These are phyloP conservation scores for Trichoderma sp. DNA, from an alignment of 2,329 filamentous ascomycete genomes.

Conservation along the genomic window DNA sequence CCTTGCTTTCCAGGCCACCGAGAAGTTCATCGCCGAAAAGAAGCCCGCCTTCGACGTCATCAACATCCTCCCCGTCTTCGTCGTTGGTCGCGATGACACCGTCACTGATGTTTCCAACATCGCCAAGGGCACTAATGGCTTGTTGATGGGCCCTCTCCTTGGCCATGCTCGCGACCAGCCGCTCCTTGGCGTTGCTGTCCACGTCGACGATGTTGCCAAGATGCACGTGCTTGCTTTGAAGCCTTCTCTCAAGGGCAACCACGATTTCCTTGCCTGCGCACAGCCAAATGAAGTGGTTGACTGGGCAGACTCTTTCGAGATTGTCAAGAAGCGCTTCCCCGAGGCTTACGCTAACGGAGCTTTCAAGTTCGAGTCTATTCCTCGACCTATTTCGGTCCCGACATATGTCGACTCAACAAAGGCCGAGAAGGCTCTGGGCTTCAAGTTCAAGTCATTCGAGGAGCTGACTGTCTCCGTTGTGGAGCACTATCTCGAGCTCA, in stretches of 20 bases:
- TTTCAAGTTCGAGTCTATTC: slow-evolving; percentile 20
- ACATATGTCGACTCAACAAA: slow-evolving; percentile 31
- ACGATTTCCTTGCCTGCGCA: slow-evolving; percentile 19
- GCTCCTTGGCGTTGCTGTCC: slow-evolving; percentile 30
- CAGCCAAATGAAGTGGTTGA: background rate
- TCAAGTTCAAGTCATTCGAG: slow-evolving; percentile 36
- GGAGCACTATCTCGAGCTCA: slow-evolving; percentile 38
- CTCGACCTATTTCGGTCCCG: background rate
- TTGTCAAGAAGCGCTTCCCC: slow-evolving; percentile 22
- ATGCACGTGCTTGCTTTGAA: slow-evolving; percentile 16
- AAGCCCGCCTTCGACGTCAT: slow-evolving; percentile 40
- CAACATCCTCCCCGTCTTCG: slow-evolving; percentile 40
- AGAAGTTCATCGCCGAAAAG: slow-evolving; percentile 36
- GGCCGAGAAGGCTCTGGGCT: slow-evolving; percentile 37
- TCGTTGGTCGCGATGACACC: slow-evolving; percentile 40
- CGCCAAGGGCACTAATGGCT: slow-evolving; percentile 37
- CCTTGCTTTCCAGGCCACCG: slow-evolving; percentile 35
- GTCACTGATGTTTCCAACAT: slow-evolving; percentile 18
- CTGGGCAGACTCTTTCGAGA: background rate
- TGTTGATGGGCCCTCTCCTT: slow-evolving; percentile 37
- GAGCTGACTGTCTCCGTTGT: slow-evolving; percentile 38
- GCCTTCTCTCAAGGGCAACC: slow-evolving; percentile 1
- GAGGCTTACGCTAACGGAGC: slow-evolving; percentile 15
- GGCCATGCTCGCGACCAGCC: slow-evolving; percentile 30
- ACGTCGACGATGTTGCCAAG: slow-evolving; percentile 24